Evolutionary conservation across 2,329 filamentous ascomycete species (phyloP).

Genomic region (Colletotrichum sp.): DNA sequence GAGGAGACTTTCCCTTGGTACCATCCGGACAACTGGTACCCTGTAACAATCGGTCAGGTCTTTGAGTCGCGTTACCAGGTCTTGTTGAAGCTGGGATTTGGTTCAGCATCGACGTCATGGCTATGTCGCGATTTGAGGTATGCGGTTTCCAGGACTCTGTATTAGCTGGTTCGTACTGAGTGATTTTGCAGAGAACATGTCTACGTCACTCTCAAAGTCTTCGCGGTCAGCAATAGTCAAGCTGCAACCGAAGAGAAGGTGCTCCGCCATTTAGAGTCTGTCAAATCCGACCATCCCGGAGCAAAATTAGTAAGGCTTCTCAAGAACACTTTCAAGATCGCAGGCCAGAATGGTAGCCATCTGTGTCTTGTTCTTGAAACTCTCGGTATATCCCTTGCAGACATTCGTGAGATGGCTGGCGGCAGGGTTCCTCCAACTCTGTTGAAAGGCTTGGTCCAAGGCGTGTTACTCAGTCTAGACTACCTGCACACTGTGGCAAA

Average conservation of each 20-base stretch:
- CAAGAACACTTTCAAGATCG: slow-evolving; percentile 1
- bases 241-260: neutral
- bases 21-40: slow-evolving; percentile 26
- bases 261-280: neutral
- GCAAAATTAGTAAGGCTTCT: neutral
- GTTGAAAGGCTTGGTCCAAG: slow-evolving; percentile 1
- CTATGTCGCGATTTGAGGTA: slow-evolving; percentile 27
- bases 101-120: slow-evolving; percentile 30
- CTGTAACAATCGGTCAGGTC: slow-evolving; percentile 26
- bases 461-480: slow-evolving; percentile 6
- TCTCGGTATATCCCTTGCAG: slow-evolving; percentile 10
- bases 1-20: slow-evolving; percentile 28
- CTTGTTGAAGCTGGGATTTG: slow-evolving; percentile 30
- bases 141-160: neutral
- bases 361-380: slow-evolving; percentile 8
- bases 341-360: neutral
- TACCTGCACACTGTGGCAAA: slow-evolving; percentile 9
- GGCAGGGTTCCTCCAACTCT: slow-evolving; percentile 13
- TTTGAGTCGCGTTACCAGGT: slow-evolving; percentile 27
- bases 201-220: slow-evolving; percentile 16
- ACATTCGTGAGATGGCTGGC: slow-evolving; percentile 16
- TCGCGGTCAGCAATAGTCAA: slow-evolving; percentile 1
- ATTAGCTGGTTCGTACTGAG: neutral
- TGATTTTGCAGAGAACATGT: neutral
- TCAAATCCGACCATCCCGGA: slow-evolving; percentile 10